Conservation (phyloP, 768 basidiomycete genomes). For the Mycena vitilis region DNA sequence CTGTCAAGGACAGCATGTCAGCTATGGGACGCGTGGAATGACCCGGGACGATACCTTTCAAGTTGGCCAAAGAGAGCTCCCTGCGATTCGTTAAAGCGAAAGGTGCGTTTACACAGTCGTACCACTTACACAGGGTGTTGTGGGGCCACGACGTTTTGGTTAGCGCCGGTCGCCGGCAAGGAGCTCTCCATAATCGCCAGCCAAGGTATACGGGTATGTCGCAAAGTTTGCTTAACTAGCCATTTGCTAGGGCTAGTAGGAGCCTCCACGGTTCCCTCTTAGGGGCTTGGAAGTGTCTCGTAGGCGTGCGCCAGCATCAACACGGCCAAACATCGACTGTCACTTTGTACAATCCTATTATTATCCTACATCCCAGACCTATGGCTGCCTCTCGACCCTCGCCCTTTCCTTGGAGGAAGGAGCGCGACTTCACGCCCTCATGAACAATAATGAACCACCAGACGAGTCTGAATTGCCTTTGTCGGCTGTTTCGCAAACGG, state of each 20-base stretch:
- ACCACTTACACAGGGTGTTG: conserved; percentile 26
- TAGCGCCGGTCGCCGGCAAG: conserved; percentile 4
- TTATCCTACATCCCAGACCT: too few species aligned
- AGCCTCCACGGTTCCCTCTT: not conserved
- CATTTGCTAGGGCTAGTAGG: conserved; percentile 8
- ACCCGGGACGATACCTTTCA: conserved; percentile 12
- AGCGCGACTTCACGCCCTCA: not conserved
- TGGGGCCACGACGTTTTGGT: conserved; percentile 6
- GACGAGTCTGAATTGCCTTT: not conserved
- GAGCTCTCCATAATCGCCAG: conserved; percentile 26
- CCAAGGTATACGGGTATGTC: not conserved
- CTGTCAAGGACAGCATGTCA: conserved; percentile 41
- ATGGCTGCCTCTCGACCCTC: too few species aligned
- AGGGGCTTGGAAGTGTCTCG: not conserved
- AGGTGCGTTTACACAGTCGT: not conserved
- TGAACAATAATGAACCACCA: conserved; percentile 2
- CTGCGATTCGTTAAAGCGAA: conserved; percentile 4
- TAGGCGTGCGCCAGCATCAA: too few species aligned
- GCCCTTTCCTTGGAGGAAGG: not conserved
- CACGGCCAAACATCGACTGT: not conserved
- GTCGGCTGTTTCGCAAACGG: not conserved
- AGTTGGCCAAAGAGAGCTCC: conserved; percentile 29
- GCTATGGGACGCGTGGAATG: not conserved
- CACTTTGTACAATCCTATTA: too few species aligned
- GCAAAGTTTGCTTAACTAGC: conserved; percentile 1